Conservation (phyloP, 345 rosid species). For the Corymbia maculata region DNA sequence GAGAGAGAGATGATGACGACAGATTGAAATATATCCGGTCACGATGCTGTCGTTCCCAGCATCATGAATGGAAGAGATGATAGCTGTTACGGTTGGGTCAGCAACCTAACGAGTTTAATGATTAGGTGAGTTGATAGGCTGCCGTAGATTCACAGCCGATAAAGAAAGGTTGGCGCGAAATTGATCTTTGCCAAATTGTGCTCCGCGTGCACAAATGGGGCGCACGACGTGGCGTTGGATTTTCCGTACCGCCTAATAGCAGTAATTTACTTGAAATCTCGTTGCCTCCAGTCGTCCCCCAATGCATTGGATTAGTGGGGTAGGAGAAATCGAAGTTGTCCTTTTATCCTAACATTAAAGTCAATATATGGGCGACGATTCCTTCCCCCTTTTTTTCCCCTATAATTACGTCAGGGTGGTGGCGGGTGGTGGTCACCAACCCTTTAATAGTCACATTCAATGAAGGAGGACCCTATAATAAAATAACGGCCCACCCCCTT, state of each 20-base stretch:
- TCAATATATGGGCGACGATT: background rate
- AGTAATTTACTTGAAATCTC: too few species aligned
- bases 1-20: background rate
- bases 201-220: background rate
- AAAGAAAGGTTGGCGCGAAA: background rate
- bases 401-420: background rate
- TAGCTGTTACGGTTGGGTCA: background rate
- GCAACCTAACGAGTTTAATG: background rate
- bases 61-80: background rate
- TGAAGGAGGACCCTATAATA: background rate
- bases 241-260: too few species aligned
- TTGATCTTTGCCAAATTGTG: background rate
- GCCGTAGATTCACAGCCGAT: background rate
- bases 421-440: background rate
- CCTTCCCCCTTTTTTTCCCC: background rate
- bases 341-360: background rate
- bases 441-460: background rate
- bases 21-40: background rate
- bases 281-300: too few species aligned
- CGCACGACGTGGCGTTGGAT: background rate
- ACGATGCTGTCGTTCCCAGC: background rate
- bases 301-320: too few species aligned
- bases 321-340: background rate
- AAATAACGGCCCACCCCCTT: background rate
- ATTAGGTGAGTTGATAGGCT: background rate